A percentile compares a stretch with the other conserved stretches of the same genome.
Evolutionary conservation across 2,329 filamentous ascomycete genomes (phyloP).

Genomic region (Pestalotiopsis sp.): DNA sequence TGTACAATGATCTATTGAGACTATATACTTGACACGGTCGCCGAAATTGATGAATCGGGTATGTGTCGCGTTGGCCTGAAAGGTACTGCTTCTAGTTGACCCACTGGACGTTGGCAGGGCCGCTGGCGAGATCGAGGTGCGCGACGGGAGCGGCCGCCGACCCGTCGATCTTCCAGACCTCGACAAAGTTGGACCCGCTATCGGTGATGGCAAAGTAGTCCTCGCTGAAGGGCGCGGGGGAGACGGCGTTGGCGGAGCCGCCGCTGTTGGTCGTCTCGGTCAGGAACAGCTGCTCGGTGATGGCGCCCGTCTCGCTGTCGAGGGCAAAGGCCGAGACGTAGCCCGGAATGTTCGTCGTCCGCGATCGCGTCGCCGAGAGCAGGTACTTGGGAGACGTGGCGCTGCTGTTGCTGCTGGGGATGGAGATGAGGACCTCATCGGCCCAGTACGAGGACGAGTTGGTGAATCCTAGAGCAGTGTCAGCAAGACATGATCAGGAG

Average conservation of each 20-base stretch:
- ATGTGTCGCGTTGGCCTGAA: no score
- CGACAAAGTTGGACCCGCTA: conserved; percentile 27
- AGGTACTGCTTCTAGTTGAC: conserved; percentile 1
- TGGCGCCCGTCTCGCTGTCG: conserved; percentile 24
- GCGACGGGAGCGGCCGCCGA: conserved; percentile 12
- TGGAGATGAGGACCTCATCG: conserved; percentile 26
- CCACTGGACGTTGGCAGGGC: conserved; percentile 19
- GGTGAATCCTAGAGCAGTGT: conserved; percentile 15
- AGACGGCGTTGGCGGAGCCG: conserved; percentile 31
- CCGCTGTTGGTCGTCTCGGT: conserved; percentile 29
- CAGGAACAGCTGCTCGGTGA: conserved; percentile 29
- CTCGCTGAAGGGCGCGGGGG: conserved; percentile 27
- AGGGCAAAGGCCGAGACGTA: conserved; percentile 33
- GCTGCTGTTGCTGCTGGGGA: conserved; percentile 12
- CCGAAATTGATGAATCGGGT: background rate
- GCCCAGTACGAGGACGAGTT: conserved; percentile 28
- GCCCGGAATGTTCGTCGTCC: conserved; percentile 22
- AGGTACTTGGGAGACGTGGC: conserved; percentile 23
- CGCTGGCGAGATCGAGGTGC: conserved; percentile 18
- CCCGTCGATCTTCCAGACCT: conserved; percentile 31
- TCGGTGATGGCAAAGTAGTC: conserved; percentile 33
- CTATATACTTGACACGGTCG: background rate
- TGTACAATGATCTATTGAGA: background rate
- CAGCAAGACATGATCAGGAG: background rate
- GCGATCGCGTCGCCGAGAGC: conserved; percentile 23